Evolutionary conservation across 1,284 basidiomycete species (phyloP), one percentile per base, ranked within the genome.

Genomic region (Pyrrhoderma lamaoense): DNA sequence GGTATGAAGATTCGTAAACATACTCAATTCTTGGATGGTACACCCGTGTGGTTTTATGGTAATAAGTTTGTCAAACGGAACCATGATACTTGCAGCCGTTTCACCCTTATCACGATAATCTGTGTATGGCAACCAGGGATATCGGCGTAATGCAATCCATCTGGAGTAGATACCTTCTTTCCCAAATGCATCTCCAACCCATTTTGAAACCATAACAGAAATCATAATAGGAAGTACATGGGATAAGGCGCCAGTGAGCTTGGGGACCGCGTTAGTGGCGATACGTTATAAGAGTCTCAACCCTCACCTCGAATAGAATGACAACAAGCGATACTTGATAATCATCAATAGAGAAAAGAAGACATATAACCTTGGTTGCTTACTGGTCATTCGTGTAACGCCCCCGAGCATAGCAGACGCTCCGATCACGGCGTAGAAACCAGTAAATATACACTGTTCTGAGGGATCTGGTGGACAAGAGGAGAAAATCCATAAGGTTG

Each of bases 401-500:
- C 89, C 89, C 7, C 81, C 85, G 0, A 91, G 68, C 74, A 89
- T 85, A 1, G 85, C 84, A 25, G 88, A 82, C 16, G 88, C 87
- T 1, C 89, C 89, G 35, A 91, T 81, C 19, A 90, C 84, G 13
- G 88, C 84, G 61, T 92, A 92, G 59, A 90, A 88, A 27, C 85
- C 85, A 2, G 88, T 87, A 3, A 80, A 85, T 42, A 91, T 79
- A 59, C 85, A 89, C 43, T 73, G 70, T 19, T 79, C 72, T 13
- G 79, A 76, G 0, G 78, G 77, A 59, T 86, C 84, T 0, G 83
- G 80, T 8, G 82, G 81, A 62, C 84, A 87, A 0, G 80, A 74
- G 9, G 76, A 66, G 62, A 87, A 86, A 31, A 85, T 70, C 80
- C 80, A 84, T 1, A 81, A 76, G 4, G 64, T 70, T 7, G 83